A percentile compares a stretch with the other conserved stretches of the same genome.
These are phyloP conservation scores for Triticum turgidum DNA, from an alignment of 176 grass and related monocot species.

Conservation along the genomic window DNA sequence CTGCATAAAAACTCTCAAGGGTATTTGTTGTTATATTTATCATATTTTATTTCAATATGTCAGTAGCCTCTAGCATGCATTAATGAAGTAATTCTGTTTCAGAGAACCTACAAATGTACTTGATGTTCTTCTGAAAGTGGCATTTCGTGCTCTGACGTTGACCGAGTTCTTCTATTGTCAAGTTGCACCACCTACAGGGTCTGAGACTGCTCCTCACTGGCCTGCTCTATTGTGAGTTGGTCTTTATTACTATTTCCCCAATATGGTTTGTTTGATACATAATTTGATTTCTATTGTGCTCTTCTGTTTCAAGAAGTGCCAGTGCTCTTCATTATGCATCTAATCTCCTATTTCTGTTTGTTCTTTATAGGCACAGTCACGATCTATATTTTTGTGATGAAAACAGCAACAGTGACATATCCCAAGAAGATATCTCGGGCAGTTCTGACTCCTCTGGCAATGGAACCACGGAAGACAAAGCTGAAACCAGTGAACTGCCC, in stretches of 20 bases:
- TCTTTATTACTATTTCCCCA: conserved; percentile 1
- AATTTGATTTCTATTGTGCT: not conserved
- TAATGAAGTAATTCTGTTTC: conserved; percentile 41
- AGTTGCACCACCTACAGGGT: conserved; percentile 38
- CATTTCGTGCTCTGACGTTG: conserved; percentile 58
- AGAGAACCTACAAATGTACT: conserved; percentile 81
- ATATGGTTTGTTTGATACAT: not conserved
- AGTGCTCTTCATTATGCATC: conserved; percentile 19
- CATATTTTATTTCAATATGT: not conserved
- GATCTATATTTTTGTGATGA: conserved; percentile 51
- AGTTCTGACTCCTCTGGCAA: conserved; percentile 60
- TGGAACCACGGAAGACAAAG: conserved; percentile 52
- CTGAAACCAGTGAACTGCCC: conserved; percentile 35
- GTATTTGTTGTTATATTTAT: conserved; percentile 50
- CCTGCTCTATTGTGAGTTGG: conserved; percentile 53
- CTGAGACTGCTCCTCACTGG: conserved; percentile 50
- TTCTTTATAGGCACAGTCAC: conserved; percentile 34
- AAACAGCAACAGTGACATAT: conserved; percentile 53
- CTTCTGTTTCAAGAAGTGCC: not conserved
- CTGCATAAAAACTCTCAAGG: conserved; percentile 78
- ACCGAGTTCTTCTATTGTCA: conserved; percentile 83
- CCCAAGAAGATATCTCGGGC: conserved; percentile 66
- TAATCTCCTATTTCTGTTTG: not conserved
- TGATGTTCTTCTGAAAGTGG: conserved; percentile 72
- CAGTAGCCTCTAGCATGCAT: not conserved